Percentiles rank a stretch among this genome's conserved stretches.
These are phyloP conservation scores for Rhamnella rubrinervis DNA, from an alignment of 331 rosid genomes.

Conservation along the genomic window DNA sequence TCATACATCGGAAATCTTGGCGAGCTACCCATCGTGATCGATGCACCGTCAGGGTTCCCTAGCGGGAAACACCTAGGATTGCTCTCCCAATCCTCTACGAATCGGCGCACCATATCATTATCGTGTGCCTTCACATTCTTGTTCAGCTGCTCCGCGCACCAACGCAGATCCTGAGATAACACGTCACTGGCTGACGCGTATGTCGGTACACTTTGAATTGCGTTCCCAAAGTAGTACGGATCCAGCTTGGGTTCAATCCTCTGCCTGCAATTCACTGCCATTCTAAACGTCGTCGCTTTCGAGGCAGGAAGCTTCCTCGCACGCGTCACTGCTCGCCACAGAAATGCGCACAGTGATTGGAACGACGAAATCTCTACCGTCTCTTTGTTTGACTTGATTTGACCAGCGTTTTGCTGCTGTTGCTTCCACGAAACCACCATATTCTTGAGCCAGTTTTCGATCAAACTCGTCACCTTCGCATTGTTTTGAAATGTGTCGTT, in stretches of 20 bases:
- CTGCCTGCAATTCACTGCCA: slow-evolving; percentile 85
- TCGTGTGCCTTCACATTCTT: slow-evolving; percentile 67
- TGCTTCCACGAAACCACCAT: not conserved
- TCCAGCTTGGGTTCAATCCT: slow-evolving; percentile 68
- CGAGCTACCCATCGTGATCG: slow-evolving; percentile 91
- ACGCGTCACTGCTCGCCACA: slow-evolving; percentile 80
- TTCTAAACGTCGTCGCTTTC: slow-evolving; percentile 72
- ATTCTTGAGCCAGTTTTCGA: slow-evolving; percentile 47
- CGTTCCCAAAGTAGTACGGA: slow-evolving; percentile 80
- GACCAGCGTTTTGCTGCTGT: slow-evolving; percentile 10
- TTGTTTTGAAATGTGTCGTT: slow-evolving; percentile 39
- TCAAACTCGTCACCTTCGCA: slow-evolving; percentile 33
- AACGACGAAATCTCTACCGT: slow-evolving; percentile 70
- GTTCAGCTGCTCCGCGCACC: slow-evolving; percentile 86
- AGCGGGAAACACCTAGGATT: slow-evolving; percentile 75
- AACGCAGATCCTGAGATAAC: slow-evolving; percentile 42
- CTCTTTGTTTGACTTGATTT: slow-evolving; percentile 9
- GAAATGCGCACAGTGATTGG: slow-evolving; percentile 72
- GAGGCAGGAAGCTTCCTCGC: slow-evolving; percentile 61
- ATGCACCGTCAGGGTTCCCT: slow-evolving; percentile 81
- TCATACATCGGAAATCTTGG: slow-evolving; percentile 93
- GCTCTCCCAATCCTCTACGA: slow-evolving; percentile 73
- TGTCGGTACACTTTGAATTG: slow-evolving; percentile 82
- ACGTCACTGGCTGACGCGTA: slow-evolving; percentile 58
- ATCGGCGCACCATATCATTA: slow-evolving; percentile 41